phyloP scores from a whole-genome alignment of 441 rosid genomes.

The Metrosideros polymorpha region DNA sequence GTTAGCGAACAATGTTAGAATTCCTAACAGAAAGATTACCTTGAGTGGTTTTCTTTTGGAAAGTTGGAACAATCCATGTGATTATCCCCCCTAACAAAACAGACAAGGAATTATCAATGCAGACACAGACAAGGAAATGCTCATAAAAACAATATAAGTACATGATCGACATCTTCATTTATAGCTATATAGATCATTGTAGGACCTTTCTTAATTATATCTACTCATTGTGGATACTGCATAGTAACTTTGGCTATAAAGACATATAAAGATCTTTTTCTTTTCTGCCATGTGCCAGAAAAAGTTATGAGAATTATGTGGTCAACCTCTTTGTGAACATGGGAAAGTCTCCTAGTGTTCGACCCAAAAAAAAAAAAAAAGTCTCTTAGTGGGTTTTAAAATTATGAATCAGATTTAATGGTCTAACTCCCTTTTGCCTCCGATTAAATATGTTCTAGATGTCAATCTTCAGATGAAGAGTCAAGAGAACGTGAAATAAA shows the following conservation, averaged over 20 bases:
- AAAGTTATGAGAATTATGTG: background rate
- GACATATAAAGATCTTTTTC: background rate
- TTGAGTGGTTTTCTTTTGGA: background rate
- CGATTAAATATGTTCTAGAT: background rate
- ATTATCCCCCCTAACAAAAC: background rate
- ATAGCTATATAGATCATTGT: background rate
- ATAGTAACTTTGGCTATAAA: background rate
- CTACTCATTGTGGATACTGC: background rate
- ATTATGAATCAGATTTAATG: slow-evolving; percentile 15
- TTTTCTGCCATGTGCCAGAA: background rate
- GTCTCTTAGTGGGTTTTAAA: background rate
- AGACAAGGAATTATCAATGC: background rate
- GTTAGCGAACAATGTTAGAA: background rate
- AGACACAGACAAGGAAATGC: background rate
- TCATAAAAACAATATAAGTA: background rate
- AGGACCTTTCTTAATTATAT: background rate
- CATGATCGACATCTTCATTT: background rate
- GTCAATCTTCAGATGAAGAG: background rate
- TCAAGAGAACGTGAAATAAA: background rate
- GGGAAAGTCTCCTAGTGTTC: background rate
- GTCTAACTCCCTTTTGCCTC: background rate
- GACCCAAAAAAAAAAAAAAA: too few relatives aligned
- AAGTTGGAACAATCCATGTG: background rate
- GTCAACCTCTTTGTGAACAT: background rate
- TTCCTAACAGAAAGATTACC: background rate